These are phyloP conservation scores for Mortierella sp. DNA, from an alignment of 371 early-diverging fungal genomes.

Conservation along the genomic window DNA sequence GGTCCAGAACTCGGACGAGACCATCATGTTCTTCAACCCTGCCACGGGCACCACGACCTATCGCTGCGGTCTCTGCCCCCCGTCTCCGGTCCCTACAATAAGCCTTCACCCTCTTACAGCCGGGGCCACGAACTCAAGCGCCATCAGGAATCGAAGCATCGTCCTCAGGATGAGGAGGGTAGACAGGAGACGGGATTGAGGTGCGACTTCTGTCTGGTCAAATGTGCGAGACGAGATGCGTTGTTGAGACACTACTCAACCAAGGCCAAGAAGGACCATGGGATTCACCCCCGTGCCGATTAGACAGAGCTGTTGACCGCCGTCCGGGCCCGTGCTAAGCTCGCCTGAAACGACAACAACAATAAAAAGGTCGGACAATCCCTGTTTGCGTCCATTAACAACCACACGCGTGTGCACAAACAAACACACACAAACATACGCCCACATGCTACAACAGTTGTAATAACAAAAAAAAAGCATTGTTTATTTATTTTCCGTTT, in stretches of 20 bases:
- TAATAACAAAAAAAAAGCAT: no score
- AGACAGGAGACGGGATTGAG: no score
- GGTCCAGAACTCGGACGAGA: conserved; percentile 32
- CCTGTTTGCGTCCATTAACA: no score
- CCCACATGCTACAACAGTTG: no score
- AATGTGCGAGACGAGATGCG: conserved; percentile 39
- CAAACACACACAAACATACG: no score
- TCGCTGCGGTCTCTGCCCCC: background rate
- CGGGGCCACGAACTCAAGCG: conserved; percentile 24
- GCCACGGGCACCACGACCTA: background rate
- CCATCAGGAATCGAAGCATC: conserved; percentile 38
- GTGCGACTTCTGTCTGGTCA: conserved; percentile 36
- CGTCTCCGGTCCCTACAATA: background rate
- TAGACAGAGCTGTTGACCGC: conserved; percentile 27
- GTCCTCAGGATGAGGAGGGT: conserved; percentile 10
- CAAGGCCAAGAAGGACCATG: conserved; percentile 29
- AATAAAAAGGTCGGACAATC: no score
- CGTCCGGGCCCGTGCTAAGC: conserved; percentile 21
- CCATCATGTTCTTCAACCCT: conserved; percentile 39
- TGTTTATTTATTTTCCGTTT: no score
- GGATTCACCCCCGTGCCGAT: conserved; percentile 26
- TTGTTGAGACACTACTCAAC: conserved; percentile 43
- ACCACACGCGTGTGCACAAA: no score
- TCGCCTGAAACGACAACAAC: conserved; percentile 3
- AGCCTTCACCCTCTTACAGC: background rate